A percentile compares a stretch with the other conserved stretches of the same genome.
These are phyloP conservation scores for Ceriops decandra DNA, from an alignment of 345 rosid genomes.

Conservation along the genomic window DNA sequence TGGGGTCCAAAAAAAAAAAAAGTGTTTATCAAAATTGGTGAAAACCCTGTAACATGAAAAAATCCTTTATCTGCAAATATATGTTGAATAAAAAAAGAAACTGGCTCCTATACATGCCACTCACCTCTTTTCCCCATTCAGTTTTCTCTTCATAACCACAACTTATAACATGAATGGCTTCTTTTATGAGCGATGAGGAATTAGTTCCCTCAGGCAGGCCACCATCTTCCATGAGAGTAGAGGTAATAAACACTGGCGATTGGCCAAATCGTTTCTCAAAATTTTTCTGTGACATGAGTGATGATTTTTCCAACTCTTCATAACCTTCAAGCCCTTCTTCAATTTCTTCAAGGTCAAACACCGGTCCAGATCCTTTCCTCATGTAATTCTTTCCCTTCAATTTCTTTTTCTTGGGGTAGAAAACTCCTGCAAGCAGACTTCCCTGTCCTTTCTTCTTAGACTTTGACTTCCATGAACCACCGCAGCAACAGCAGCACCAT, in stretches of 20 bases:
- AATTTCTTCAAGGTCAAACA: slow-evolving; percentile 81
- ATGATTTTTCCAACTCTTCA: slow-evolving; percentile 85
- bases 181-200: slow-evolving; percentile 67
- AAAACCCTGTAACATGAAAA: no score
- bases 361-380: slow-evolving; percentile 54
- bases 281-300: slow-evolving; percentile 90
- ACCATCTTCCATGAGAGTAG: slow-evolving; percentile 91
- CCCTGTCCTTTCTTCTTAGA: slow-evolving; percentile 68
- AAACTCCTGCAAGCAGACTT: slow-evolving; percentile 47
- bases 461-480: slow-evolving; percentile 76
- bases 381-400: slow-evolving; percentile 56
- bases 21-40: no score
- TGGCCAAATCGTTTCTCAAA: slow-evolving; percentile 94
- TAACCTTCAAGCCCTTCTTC: slow-evolving; percentile 99
- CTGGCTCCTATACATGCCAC: not conserved
- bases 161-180: slow-evolving; percentile 96
- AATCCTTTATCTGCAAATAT: no score
- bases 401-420: slow-evolving; percentile 64
- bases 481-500: slow-evolving; percentile 90
- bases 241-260: slow-evolving; percentile 85
- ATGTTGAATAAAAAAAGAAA: no score
- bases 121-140: slow-evolving; percentile 98
- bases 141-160: slow-evolving; percentile 93
- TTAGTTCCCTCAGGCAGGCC: slow-evolving; percentile 92
- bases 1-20: not conserved